A percentile compares a stretch with the other conserved stretches of the same genome.
These are phyloP conservation scores for Tylopilus felleus DNA, from an alignment of 768 basidiomycete species.

Conservation along the genomic window DNA sequence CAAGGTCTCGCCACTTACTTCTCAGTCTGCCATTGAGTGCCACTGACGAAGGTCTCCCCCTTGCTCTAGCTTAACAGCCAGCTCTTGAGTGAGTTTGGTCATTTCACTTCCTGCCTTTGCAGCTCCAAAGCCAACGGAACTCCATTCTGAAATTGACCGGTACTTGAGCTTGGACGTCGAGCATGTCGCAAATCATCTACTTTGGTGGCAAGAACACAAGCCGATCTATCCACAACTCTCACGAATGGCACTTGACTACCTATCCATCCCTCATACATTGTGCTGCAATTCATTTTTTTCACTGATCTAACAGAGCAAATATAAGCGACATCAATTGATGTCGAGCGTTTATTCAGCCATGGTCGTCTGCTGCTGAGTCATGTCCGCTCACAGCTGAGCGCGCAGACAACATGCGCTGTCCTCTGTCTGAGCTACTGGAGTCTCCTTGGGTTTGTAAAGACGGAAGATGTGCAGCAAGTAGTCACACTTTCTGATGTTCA, in stretches of 20 bases:
- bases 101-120: too few relatives aligned
- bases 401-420: not conserved
- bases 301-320: not conserved
- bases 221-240: not conserved
- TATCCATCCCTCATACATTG: not conserved
- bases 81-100: too few relatives aligned
- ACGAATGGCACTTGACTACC: not conserved
- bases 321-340: not conserved
- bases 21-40: too few relatives aligned
- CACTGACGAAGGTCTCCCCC: too few relatives aligned
- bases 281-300: not conserved
- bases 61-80: too few relatives aligned
- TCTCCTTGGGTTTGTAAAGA: not conserved
- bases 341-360: not conserved
- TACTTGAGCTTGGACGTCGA: not conserved
- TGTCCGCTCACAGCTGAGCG: not conserved
- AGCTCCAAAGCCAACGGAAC: not conserved
- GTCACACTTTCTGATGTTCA: not conserved
- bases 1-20: too few relatives aligned
- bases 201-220: not conserved
- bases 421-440: not conserved
- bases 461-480: not conserved
- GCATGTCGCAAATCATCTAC: not conserved
- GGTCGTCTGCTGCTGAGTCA: not conserved
- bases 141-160: not conserved